These are phyloP conservation scores for Hypoxylon sp. DNA, from an alignment of 2,329 filamentous ascomycete species.

Conservation along the genomic window DNA sequence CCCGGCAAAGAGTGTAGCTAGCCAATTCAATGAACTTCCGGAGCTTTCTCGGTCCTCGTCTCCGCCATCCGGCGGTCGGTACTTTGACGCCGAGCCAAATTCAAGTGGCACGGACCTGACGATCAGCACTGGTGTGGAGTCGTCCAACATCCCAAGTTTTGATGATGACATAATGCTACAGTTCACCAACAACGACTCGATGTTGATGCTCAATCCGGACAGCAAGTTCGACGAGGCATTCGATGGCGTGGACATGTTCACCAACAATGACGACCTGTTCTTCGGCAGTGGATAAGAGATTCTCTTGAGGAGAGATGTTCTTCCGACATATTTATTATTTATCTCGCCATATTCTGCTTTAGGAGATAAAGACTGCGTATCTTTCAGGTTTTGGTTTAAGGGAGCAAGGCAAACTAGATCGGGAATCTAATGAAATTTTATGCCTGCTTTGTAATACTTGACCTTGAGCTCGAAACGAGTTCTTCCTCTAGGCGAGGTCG, in stretches of 20 bases:
- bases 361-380: not conserved
- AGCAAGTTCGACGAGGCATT: constrained; percentile 69
- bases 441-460: constrained; percentile 23
- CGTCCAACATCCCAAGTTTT: constrained; percentile 51
- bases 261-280: constrained; percentile 66
- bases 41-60: constrained; percentile 74
- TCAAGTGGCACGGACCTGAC: constrained; percentile 54
- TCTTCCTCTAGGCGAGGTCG: constrained; percentile 24
- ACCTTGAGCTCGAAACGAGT: constrained; percentile 19
- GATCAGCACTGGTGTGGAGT: constrained; percentile 53
- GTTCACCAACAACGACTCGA: constrained; percentile 62
- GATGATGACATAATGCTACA: constrained; percentile 65
- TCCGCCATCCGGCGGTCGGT: constrained; percentile 63
- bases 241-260: constrained; percentile 67
- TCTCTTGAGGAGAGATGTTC: not conserved
- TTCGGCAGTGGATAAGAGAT: constrained; percentile 58
- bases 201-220: constrained; percentile 62
- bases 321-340: not conserved
- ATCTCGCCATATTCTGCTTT: constrained; percentile 13
- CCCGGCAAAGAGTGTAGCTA: constrained; percentile 62
- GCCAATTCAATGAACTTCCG: constrained; percentile 71
- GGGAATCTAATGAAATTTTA: constrained; percentile 26
- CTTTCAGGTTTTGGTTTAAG: constrained; percentile 17
- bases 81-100: constrained; percentile 64
- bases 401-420: constrained; percentile 24